phyloP scores from a whole-genome alignment of 1,284 basidiomycete species.

The Irpex sp. region DNA sequence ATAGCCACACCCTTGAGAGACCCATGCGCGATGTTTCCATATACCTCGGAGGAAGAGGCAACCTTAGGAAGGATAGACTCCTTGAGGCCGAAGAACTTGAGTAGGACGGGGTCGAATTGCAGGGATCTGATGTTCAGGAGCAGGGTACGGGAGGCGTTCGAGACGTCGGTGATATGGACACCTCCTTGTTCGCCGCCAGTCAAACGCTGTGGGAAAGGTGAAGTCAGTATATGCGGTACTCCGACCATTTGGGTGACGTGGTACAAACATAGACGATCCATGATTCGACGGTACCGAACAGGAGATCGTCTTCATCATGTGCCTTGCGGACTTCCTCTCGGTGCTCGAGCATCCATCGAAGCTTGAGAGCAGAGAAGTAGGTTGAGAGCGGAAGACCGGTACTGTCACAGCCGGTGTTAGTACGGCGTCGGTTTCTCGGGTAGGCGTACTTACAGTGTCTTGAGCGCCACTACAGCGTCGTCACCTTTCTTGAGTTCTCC shows the following conservation, averaged over 20 bases:
- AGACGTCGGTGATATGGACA: conserved; percentile 92
- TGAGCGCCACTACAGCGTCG: conserved; percentile 64
- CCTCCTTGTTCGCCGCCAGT: conserved; percentile 69
- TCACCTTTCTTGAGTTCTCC: conserved; percentile 68
- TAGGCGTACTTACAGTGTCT: conserved; percentile 56
- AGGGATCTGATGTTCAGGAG: conserved; percentile 84
- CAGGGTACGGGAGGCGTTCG: conserved; percentile 95
- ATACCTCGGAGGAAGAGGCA: conserved; percentile 90
- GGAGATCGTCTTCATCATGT: conserved; percentile 78
- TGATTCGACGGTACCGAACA: conserved; percentile 94
- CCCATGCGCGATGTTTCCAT: conserved; percentile 74
- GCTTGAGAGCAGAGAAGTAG: conserved; percentile 95
- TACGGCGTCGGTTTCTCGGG: conserved; percentile 6
- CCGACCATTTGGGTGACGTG: not conserved
- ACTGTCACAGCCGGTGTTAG: conserved; percentile 34
- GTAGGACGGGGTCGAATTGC: conserved; percentile 79
- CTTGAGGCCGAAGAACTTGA: conserved; percentile 87
- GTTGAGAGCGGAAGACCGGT: conserved; percentile 94
- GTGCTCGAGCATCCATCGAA: conserved; percentile 96
- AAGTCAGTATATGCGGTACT: conserved; percentile 2
- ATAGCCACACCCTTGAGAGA: conserved; percentile 79
- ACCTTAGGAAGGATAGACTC: conserved; percentile 81
- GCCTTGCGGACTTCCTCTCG: conserved; percentile 78
- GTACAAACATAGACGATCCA: conserved; percentile 88
- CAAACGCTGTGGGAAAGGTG: conserved; percentile 57